Conservation (phyloP, 805 yeast species). For the Candida palmyrensis region DNA sequence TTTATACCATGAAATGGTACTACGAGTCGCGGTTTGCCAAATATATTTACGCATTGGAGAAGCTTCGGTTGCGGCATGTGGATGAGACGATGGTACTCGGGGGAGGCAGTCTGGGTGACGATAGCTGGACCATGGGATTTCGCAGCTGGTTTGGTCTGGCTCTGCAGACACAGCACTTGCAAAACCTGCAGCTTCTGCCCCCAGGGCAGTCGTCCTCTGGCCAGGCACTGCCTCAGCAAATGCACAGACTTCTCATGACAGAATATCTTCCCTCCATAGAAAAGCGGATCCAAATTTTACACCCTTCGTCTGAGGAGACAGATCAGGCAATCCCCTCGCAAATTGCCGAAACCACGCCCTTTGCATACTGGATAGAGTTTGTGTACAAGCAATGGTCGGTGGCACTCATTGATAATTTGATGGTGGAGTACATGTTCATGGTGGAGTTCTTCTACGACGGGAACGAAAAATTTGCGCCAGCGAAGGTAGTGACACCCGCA, state of each 20-base stretch:
- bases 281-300: conserved; percentile 55
- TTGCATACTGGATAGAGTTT: conserved; percentile 64
- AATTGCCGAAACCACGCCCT: conserved; percentile 74
- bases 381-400: conserved; percentile 68
- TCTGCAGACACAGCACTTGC: conserved; percentile 3
- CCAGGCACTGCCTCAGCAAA: conserved; percentile 7
- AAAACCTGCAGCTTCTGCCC: neutral
- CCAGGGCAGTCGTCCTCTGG: conserved; percentile 1
- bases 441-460: conserved; percentile 61
- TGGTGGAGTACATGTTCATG: conserved; percentile 71
- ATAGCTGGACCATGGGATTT: conserved; percentile 14
- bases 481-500: conserved; percentile 7
- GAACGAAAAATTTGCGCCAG: conserved; percentile 27
- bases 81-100: conserved; percentile 59
- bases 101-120: conserved; percentile 20
- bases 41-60: conserved; percentile 68
- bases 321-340: conserved; percentile 68
- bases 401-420: conserved; percentile 70
- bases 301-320: conserved; percentile 35
- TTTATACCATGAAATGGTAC: conserved; percentile 91
- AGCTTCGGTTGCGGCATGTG: conserved; percentile 48
- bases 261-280: conserved; percentile 54
- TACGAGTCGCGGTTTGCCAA: conserved; percentile 74
- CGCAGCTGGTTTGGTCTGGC: conserved; percentile 19
- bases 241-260: conserved; percentile 21